Evolutionary conservation across 2,329 filamentous ascomycete species (phyloP).

Genomic region (Cladophialophora immunda): DNA sequence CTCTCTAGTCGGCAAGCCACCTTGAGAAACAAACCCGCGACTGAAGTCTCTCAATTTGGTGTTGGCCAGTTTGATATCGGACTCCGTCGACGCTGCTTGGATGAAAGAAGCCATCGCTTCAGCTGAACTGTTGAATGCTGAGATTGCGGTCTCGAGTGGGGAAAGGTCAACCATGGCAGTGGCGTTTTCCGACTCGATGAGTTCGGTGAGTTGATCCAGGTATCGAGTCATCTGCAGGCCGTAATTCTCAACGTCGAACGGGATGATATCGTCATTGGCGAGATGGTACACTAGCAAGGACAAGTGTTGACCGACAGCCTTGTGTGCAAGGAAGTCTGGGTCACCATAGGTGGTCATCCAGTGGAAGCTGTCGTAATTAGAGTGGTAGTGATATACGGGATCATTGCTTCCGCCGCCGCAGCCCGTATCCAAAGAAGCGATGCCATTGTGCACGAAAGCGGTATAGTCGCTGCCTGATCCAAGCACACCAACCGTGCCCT

Average conservation of each 20-base stretch:
- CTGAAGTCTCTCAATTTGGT: constrained; percentile 57
- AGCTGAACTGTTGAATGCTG: constrained; percentile 46
- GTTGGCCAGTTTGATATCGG: constrained; percentile 50
- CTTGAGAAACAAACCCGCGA: constrained; percentile 55
- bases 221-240: constrained; percentile 49
- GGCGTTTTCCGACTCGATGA: constrained; percentile 43
- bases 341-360: constrained; percentile 64
- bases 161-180: constrained; percentile 31
- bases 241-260: constrained; percentile 51
- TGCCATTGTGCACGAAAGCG: constrained; percentile 56
- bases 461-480: constrained; percentile 59
- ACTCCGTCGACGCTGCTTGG: constrained; percentile 26
- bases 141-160: constrained; percentile 48
- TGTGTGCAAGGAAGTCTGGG: constrained; percentile 59
- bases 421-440: constrained; percentile 53
- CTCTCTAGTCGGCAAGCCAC: constrained; percentile 55
- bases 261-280: constrained; percentile 49
- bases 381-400: constrained; percentile 59
- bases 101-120: constrained; percentile 31
- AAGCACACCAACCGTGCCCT: constrained; percentile 52
- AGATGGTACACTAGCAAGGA: constrained; percentile 55
- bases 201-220: constrained; percentile 45
- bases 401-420: constrained; percentile 48
- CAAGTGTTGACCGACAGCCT: constrained; percentile 59
- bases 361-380: constrained; percentile 58